A percentile compares a stretch with the other conserved stretches of the same genome.
Conservation (phyloP, 768 basidiomycete species). For the Lentinula edodes region DNA sequence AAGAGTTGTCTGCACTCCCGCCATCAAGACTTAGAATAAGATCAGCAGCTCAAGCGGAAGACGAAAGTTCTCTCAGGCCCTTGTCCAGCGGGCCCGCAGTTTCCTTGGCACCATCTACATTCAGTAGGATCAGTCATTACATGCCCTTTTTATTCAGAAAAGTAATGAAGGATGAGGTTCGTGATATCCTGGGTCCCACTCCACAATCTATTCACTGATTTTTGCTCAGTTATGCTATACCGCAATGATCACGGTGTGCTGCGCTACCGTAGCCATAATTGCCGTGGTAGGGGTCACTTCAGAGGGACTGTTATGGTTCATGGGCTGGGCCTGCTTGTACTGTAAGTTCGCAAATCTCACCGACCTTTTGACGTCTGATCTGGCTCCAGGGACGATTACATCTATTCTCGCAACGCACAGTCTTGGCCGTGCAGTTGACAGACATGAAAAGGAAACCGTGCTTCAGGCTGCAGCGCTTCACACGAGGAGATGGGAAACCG, state of each 20-base stretch:
- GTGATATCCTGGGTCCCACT: constrained; percentile 9
- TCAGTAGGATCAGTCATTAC: constrained; percentile 40
- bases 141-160: constrained; percentile 47
- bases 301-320: constrained; percentile 37
- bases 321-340: constrained; percentile 48
- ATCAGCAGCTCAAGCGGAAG: not conserved
- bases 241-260: constrained; percentile 44
- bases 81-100: constrained; percentile 10
- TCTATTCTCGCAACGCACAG: constrained; percentile 54
- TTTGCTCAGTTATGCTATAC: constrained; percentile 45
- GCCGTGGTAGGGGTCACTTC: constrained; percentile 46
- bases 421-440: constrained; percentile 50
- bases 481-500: not conserved
- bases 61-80: not conserved
- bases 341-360: constrained; percentile 30
- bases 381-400: constrained; percentile 43
- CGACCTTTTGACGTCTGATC: constrained; percentile 7
- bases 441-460: constrained; percentile 56
- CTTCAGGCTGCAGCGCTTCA: constrained; percentile 37
- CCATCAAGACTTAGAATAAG: not conserved
- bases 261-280: constrained; percentile 42
- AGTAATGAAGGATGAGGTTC: constrained; percentile 63
- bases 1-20: not conserved
- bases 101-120: constrained; percentile 23
- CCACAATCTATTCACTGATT: not conserved